Percentiles rank a stretch among this genome's conserved stretches.
Evolutionary conservation across 2,329 filamentous ascomycete genomes (phyloP).

Genomic region (Sporothrix pseudoabietina): DNA sequence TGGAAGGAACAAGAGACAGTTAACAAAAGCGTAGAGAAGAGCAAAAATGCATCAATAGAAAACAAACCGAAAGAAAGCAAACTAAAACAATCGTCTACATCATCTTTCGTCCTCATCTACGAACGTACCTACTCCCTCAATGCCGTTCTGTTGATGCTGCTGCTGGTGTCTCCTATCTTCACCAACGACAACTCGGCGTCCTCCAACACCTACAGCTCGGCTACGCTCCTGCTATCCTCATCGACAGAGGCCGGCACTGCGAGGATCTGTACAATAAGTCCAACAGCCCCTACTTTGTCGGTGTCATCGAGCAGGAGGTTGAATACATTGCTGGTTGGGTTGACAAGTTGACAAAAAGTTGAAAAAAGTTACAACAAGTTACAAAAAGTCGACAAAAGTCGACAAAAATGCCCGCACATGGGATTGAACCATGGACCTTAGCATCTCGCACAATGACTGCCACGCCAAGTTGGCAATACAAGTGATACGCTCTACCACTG

Average conservation of each 20-base stretch:
- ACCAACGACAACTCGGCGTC: not conserved
- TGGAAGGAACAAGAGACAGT: not conserved
- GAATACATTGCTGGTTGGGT: conserved; percentile 58
- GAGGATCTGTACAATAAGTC: conserved; percentile 51
- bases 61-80: too few relatives aligned
- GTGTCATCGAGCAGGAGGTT: conserved; percentile 52
- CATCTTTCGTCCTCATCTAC: not conserved
- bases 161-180: too few relatives aligned
- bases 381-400: not conserved
- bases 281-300: conserved; percentile 49
- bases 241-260: conserved; percentile 59
- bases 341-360: conserved; percentile 25
- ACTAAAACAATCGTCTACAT: not conserved
- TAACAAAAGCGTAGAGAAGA: not conserved
- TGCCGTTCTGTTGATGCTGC: not conserved
- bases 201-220: conserved; percentile 46
- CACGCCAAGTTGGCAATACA: conserved; percentile 30
- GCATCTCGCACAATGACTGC: conserved; percentile 35
- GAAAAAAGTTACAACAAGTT: not conserved
- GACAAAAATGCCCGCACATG: conserved; percentile 34
- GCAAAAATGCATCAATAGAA: not conserved
- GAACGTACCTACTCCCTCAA: not conserved
- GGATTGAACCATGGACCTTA: conserved; percentile 35
- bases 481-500: conserved; percentile 36
- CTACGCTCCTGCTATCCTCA: conserved; percentile 53